Evolutionary conservation across 2,329 filamentous ascomycete species (phyloP), one percentile per base, ranked within the genome.

Genomic region (Exophiala phaeomuriformis): DNA sequence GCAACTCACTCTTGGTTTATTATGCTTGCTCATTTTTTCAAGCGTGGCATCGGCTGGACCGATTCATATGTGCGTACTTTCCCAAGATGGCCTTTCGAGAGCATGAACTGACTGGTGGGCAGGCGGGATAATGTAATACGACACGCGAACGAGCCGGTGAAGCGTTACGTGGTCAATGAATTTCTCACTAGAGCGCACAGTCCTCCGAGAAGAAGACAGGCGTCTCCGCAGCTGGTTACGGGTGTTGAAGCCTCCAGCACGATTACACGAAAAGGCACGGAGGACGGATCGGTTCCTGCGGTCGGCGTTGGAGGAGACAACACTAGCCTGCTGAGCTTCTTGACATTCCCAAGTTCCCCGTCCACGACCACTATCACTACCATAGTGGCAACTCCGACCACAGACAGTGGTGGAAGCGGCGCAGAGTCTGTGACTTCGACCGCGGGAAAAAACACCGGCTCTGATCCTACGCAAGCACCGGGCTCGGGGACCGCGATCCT

Each of bases 261-360:
- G 3, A 50, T 51, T 12, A 56, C 58, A 10, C 39, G 52, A 27
- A 46, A 47, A 42, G 60, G 59, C 31, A 59, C 47, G 10, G 53
- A 62, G 37, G 47, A 63, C 55, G 62, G 62, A n/a, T 45, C 50
- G 31, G 59, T 63, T 10, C 55, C 57, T 9, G 62, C 61, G 4
- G 53, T 61, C n/a, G 60, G 58, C 8, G 54, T 59, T 47, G 60
- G 58, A 49, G 51, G 49, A 2, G 55, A 46, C 5, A 58, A 61
- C 29, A 58, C 56, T 9, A 56, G 56, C 40, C 36, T 57, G 39
- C n/a, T 61, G 46, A 55, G 53, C 42, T 39, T 60, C 9, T 51
- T 59, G 54, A 57, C 56, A 30, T 52, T 31, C 1, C 12, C 42
- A 4, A 28, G 4, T 31, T 12, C 30, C 10, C 28, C 57, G 47